Evolutionary conservation across 2,329 filamentous ascomycete species (phyloP).

Genomic region (Plectosphaerella sp.): DNA sequence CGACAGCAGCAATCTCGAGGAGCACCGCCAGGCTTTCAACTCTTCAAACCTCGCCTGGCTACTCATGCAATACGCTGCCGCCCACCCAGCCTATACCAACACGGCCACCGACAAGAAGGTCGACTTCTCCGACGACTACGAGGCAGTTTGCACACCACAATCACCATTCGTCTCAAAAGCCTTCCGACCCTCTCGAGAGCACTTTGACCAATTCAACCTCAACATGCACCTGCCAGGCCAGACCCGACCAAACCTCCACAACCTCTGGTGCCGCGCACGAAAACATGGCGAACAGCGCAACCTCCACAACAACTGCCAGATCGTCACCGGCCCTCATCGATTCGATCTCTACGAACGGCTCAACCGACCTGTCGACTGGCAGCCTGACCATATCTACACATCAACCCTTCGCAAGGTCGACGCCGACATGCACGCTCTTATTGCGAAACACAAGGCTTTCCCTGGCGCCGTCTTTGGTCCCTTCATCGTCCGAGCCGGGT

Average conservation of each 20-base stretch:
- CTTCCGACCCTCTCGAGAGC: background rate
- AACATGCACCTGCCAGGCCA: background rate
- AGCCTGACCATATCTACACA: background rate
- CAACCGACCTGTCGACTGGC: background rate
- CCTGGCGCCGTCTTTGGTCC: background rate
- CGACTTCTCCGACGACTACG: background rate
- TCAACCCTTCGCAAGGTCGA: background rate
- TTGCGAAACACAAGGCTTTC: background rate
- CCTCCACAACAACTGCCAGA: background rate
- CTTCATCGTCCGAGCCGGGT: background rate
- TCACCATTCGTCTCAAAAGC: background rate
- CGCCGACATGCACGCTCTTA: background rate
- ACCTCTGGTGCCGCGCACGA: background rate
- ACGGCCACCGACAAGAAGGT: background rate
- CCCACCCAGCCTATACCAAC: background rate
- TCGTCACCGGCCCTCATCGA: background rate
- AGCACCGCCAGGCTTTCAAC: background rate
- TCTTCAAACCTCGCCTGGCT: background rate
- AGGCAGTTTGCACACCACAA: background rate
- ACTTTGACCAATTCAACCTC: background rate
- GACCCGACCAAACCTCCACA: background rate
- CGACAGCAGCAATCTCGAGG: background rate
- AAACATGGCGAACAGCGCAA: background rate
- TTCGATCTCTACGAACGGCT: background rate
- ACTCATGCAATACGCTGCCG: background rate